Conservation (phyloP, 805 yeast genomes). For the Myxozyma neotropica region DNA sequence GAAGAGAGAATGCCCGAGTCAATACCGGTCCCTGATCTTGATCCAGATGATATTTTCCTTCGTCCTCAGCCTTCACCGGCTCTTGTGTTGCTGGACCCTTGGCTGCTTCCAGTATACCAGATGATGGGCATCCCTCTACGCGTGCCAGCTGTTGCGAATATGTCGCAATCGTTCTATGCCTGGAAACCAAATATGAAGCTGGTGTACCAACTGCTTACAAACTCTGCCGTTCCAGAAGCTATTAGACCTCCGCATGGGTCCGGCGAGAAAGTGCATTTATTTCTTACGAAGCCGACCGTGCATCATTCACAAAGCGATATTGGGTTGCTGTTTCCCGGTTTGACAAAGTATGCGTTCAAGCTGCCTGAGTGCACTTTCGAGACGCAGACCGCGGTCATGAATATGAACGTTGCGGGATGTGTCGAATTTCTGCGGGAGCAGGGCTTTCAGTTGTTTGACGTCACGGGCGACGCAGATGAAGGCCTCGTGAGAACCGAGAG, state of each 20-base stretch:
- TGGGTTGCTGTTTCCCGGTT: conserved; percentile 32
- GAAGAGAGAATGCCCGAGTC: conserved; percentile 12
- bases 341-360: conserved; percentile 28
- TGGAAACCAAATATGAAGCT: conserved; percentile 30
- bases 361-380: conserved; percentile 28
- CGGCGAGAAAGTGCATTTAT: conserved; percentile 17
- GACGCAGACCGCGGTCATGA: conserved; percentile 31
- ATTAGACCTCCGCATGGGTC: conserved; percentile 3
- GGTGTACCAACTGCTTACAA: conserved; percentile 27
- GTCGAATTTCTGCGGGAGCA: conserved; percentile 27
- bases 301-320: conserved; percentile 37
- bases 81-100: conserved; percentile 33
- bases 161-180: conserved; percentile 31
- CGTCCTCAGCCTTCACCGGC: conserved; percentile 20
- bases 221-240: conserved; percentile 16
- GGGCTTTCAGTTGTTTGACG: conserved; percentile 16
- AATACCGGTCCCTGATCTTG: conserved; percentile 2
- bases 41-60: conserved; percentile 13
- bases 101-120: conserved; percentile 34
- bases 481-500: conserved; percentile 22
- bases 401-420: conserved; percentile 30
- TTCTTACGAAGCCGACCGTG: conserved; percentile 28
- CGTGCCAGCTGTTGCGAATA: conserved; percentile 26
- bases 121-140: conserved; percentile 24
- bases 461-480: conserved; percentile 11